Evolutionary conservation across 2,329 filamentous ascomycete species (phyloP).

Genomic region (Mycogone perniciosa): DNA sequence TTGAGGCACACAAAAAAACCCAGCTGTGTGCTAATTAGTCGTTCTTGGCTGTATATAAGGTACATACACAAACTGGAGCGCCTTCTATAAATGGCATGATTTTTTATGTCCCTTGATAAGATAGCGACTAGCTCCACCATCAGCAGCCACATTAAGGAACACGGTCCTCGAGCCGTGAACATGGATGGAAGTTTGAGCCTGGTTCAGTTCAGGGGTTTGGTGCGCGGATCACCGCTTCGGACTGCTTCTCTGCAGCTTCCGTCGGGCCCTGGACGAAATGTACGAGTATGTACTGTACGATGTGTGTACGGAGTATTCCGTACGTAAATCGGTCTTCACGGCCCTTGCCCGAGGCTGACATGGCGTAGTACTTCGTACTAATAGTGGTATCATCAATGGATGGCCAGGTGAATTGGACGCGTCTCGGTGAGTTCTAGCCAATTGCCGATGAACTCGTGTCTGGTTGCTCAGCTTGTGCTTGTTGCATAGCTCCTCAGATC

Average conservation of each 20-base stretch:
- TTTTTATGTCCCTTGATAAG: neutral
- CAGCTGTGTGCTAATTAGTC: too few species aligned
- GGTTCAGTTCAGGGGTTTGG: conserved; percentile 9
- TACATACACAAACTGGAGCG: neutral
- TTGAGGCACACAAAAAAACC: too few species aligned
- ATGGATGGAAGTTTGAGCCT: neutral
- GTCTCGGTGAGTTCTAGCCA: neutral
- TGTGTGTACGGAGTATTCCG: neutral
- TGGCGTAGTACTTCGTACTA: neutral
- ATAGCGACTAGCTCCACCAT: too few species aligned
- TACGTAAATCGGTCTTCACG: neutral
- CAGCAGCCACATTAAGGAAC: too few species aligned
- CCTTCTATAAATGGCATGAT: neutral
- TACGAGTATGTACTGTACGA: too few species aligned
- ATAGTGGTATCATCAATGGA: neutral
- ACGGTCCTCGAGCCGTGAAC: too few species aligned
- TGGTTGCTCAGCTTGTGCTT: too few species aligned
- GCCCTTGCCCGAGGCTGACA: neutral
- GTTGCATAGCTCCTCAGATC: too few species aligned
- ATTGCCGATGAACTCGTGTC: neutral
- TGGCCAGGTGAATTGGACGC: neutral
- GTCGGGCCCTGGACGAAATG: neutral
- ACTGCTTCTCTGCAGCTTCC: neutral
- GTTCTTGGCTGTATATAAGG: too few species aligned
- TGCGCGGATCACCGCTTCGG: conserved; percentile 5